Evolutionary conservation across 345 rosid genomes (phyloP).

Genomic region (Firmiana major): DNA sequence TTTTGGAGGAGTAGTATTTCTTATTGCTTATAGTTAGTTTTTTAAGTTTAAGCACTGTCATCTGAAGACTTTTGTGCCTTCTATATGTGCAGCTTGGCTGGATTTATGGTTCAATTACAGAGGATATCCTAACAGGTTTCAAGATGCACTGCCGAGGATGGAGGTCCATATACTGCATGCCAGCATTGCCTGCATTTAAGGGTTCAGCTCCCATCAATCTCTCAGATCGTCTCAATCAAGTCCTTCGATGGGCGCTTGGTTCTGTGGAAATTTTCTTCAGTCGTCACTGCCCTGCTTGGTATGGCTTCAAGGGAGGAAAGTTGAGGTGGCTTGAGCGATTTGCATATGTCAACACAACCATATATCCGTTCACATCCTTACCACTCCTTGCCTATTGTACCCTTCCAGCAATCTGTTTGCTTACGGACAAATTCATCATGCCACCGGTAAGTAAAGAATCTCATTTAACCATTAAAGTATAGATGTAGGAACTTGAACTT

Average conservation of each 20-base stretch:
- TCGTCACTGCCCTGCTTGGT: constrained; percentile 83
- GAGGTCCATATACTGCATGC: constrained; percentile 99
- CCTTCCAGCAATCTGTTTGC: constrained; percentile 92
- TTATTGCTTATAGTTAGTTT: too few species aligned
- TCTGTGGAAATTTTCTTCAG: constrained; percentile 99
- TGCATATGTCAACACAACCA: constrained; percentile 85
- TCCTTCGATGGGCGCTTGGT: constrained; percentile 97
- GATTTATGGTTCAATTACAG: constrained; percentile 98
- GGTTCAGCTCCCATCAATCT: constrained; percentile 97
- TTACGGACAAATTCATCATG: constrained; percentile 96
- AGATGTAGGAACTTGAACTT: background rate
- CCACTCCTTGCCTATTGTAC: constrained; percentile 90
- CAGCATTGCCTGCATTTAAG: constrained; percentile 80
- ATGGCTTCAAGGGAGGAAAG: constrained; percentile 88
- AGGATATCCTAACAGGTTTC: constrained; percentile 95
- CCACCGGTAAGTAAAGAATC: constrained; percentile 56
- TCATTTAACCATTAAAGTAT: background rate
- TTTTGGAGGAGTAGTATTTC: background rate
- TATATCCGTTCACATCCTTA: constrained; percentile 91
- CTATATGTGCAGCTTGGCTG: constrained; percentile 70
- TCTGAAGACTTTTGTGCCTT: constrained; percentile 11
- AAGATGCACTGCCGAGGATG: constrained; percentile 99
- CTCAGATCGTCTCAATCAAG: constrained; percentile 95
- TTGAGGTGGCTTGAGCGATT: constrained; percentile 94
- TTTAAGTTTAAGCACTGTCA: too few species aligned